Evolutionary conservation across 192 early-diverging fungal species (phyloP).

Genomic region (Rhizophlyctis rosea): DNA sequence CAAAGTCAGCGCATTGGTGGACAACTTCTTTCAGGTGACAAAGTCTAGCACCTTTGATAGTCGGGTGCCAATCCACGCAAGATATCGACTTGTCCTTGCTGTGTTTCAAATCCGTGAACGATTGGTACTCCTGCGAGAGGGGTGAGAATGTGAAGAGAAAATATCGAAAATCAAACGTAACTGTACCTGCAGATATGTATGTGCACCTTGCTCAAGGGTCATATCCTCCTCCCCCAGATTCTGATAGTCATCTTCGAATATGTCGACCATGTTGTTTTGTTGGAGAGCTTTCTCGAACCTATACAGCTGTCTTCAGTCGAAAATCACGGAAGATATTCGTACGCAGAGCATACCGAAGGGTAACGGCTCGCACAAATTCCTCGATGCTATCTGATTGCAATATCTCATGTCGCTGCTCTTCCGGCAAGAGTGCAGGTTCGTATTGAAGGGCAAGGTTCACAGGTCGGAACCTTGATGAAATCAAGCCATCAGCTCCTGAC

Average conservation of each 20-base stretch:
- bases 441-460: conserved; percentile 50
- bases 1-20: neutral
- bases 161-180: neutral
- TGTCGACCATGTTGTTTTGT: conserved; percentile 56
- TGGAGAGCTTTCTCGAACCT: conserved; percentile 56
- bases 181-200: conserved; percentile 45
- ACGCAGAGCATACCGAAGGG: neutral
- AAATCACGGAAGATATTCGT: neutral
- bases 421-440: conserved; percentile 38
- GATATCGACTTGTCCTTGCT: conserved; percentile 61
- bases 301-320: neutral
- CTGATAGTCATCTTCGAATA: conserved; percentile 55
- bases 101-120: conserved; percentile 59
- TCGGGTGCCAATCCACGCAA: conserved; percentile 63
- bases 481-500: too few relatives aligned
- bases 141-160: neutral
- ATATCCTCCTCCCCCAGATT: conserved; percentile 59
- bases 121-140: conserved; percentile 57
- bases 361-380: conserved; percentile 40
- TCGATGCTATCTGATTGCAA: conserved; percentile 36
- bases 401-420: conserved; percentile 28
- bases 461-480: conserved; percentile 40
- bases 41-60: conserved; percentile 29
- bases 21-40: neutral
- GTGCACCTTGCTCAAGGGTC: conserved; percentile 53